These are phyloP conservation scores for Papiliotrema laurentii DNA, from an alignment of 1,284 basidiomycete genomes.

Conservation along the genomic window DNA sequence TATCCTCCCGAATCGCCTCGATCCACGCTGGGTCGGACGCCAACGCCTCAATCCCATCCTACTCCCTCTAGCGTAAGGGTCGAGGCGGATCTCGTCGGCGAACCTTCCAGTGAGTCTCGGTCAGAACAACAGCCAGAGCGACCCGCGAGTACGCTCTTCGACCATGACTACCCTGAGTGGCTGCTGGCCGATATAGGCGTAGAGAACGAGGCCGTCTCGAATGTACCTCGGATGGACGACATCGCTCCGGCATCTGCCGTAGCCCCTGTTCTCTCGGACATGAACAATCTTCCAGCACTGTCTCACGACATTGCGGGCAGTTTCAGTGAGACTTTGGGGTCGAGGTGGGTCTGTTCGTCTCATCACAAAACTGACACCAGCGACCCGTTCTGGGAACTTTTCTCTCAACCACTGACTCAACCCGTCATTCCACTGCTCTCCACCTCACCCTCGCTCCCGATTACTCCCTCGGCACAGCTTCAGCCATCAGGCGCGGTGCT, in stretches of 20 bases:
- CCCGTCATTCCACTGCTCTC: not conserved
- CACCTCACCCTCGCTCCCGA: not conserved
- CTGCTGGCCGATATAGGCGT: too few relatives aligned
- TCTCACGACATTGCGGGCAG: not conserved
- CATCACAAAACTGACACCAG: not conserved
- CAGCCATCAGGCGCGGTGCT: not conserved
- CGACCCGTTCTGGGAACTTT: conserved; percentile 1
- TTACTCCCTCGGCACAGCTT: not conserved
- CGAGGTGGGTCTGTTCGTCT: not conserved
- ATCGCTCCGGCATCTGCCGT: too few relatives aligned
- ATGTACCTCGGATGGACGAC: too few relatives aligned
- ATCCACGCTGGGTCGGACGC: not conserved
- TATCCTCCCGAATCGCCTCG: not conserved
- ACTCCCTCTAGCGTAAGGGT: too few relatives aligned
- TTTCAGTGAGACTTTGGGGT: not conserved
- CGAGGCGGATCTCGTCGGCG: too few relatives aligned
- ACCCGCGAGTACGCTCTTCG: not conserved
- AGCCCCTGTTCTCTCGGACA: not conserved
- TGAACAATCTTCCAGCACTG: not conserved
- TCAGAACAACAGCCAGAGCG: not conserved
- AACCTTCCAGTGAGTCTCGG: not conserved
- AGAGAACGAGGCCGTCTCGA: too few relatives aligned
- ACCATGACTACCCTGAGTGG: too few relatives aligned
- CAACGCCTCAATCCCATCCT: too few relatives aligned
- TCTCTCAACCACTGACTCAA: not conserved